Conservation (phyloP, 2,329 filamentous ascomycete genomes). For the Calonectria henricotiae region DNA sequence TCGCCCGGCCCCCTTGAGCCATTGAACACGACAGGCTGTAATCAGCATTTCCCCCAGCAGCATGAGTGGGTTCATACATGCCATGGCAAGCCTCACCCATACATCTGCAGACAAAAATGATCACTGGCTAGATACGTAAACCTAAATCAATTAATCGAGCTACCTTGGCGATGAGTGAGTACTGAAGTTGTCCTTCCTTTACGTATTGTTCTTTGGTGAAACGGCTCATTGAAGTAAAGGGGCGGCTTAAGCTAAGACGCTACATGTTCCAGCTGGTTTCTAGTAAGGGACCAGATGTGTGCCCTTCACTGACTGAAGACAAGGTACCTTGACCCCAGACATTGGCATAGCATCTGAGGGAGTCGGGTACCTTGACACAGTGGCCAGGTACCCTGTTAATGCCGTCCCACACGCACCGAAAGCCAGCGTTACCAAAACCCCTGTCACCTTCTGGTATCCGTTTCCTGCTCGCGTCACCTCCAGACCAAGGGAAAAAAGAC, state of each 20-base stretch:
- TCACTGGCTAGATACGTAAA: not conserved
- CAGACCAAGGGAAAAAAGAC: not conserved
- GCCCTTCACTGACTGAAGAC: not conserved
- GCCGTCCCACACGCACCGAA: not conserved
- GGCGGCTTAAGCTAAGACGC: conserved; percentile 11
- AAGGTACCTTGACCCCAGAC: not conserved
- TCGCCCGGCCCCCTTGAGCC: conserved; percentile 17
- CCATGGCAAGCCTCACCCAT: too few relatives aligned
- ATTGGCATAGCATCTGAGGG: not conserved
- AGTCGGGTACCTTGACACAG: conserved; percentile 4
- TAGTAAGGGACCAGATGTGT: not conserved
- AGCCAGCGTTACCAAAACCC: not conserved
- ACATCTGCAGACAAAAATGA: not conserved
- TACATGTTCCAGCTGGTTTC: conserved; percentile 10
- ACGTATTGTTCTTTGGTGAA: too few relatives aligned
- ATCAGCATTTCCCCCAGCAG: not conserved
- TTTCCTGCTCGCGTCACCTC: conserved; percentile 12
- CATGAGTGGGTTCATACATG: not conserved
- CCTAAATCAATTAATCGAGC: not conserved
- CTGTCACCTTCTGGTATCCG: conserved; percentile 16
- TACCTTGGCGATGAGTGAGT: not conserved
- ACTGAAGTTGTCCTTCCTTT: not conserved
- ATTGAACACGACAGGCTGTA: conserved; percentile 6
- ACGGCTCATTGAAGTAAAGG: not conserved
- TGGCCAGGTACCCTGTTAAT: not conserved